phyloP scores from a whole-genome alignment of 306 rosid species.

The Medicago ruthenica region DNA sequence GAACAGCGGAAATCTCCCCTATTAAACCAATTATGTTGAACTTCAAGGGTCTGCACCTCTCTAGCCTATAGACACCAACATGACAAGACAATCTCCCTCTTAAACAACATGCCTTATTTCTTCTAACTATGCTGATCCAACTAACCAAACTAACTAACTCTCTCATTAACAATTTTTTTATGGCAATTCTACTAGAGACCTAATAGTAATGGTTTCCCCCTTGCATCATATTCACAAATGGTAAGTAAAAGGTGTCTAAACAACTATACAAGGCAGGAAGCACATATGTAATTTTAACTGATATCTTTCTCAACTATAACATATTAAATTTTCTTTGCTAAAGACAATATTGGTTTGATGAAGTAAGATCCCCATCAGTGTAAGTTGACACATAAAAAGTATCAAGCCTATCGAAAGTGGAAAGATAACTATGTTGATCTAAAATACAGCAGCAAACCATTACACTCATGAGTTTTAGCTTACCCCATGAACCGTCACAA shows the following conservation, averaged over 20 bases:
- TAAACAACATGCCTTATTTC: conserved; percentile 4
- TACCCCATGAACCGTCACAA: conserved; percentile 80
- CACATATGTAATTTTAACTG: conserved; percentile 8
- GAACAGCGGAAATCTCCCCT: background rate
- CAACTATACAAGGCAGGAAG: conserved; percentile 31
- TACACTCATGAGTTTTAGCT: conserved; percentile 43
- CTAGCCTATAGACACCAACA: background rate
- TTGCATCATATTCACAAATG: conserved; percentile 22
- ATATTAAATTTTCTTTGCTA: conserved; percentile 26
- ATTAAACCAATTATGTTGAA: conserved; percentile 4
- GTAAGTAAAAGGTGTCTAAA: conserved; percentile 25
- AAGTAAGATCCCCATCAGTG: conserved; percentile 24
- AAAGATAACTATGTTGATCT: conserved; percentile 30
- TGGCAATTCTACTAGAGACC: background rate
- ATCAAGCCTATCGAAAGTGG: conserved; percentile 21
- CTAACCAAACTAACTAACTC: conserved; percentile 11
- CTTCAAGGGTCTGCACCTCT: background rate
- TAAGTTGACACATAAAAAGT: conserved; percentile 28
- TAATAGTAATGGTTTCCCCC: conserved; percentile 8
- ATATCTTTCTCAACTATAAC: conserved; percentile 34
- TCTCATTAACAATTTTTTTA: background rate
- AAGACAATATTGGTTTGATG: conserved; percentile 14
- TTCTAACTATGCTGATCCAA: background rate
- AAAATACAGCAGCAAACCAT: conserved; percentile 16
- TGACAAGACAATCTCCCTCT: background rate